Conservation (phyloP, 2,329 filamentous ascomycete genomes). For the Colletotrichum simmondsii region DNA sequence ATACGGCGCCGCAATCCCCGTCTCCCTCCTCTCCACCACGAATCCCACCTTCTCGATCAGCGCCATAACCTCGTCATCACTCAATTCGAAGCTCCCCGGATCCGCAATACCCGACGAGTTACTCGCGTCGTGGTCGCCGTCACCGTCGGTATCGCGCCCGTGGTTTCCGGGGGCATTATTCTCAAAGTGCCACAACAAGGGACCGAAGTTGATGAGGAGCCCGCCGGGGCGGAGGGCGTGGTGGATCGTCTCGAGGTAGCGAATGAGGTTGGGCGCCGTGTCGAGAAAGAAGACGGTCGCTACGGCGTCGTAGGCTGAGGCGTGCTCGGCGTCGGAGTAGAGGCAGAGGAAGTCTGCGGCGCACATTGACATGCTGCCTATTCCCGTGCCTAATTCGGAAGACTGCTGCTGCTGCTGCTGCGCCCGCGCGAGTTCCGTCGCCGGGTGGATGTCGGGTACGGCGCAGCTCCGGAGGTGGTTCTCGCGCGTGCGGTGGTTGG, state of each 20-base stretch:
- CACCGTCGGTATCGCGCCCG: conserved; percentile 61
- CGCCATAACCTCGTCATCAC: conserved; percentile 85
- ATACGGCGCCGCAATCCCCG: conserved; percentile 78
- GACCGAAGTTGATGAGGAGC: conserved; percentile 89
- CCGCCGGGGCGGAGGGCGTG: conserved; percentile 83
- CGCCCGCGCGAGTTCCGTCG: conserved; percentile 58
- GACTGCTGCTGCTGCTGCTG: conserved; percentile 15
- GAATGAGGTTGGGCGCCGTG: conserved; percentile 91
- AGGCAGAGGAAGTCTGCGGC: conserved; percentile 93
- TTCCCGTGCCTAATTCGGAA: not conserved
- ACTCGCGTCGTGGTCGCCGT: conserved; percentile 59
- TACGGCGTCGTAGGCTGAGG: conserved; percentile 79
- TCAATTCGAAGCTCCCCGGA: conserved; percentile 89
- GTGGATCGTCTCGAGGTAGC: conserved; percentile 86
- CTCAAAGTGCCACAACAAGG: conserved; percentile 95
- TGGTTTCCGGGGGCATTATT: conserved; percentile 72
- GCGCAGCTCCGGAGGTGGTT: conserved; percentile 80
- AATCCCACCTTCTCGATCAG: conserved; percentile 84
- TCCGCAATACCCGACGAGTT: conserved; percentile 80
- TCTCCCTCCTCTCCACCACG: conserved; percentile 71
- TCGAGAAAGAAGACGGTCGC: conserved; percentile 96
- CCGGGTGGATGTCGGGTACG: conserved; percentile 85
- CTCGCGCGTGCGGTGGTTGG: conserved; percentile 79
- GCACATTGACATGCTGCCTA: conserved; percentile 88
- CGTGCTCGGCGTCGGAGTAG: conserved; percentile 75